Base-by-base conservation (phyloP, 305 asterid species). In the Lippia alba region DNA sequence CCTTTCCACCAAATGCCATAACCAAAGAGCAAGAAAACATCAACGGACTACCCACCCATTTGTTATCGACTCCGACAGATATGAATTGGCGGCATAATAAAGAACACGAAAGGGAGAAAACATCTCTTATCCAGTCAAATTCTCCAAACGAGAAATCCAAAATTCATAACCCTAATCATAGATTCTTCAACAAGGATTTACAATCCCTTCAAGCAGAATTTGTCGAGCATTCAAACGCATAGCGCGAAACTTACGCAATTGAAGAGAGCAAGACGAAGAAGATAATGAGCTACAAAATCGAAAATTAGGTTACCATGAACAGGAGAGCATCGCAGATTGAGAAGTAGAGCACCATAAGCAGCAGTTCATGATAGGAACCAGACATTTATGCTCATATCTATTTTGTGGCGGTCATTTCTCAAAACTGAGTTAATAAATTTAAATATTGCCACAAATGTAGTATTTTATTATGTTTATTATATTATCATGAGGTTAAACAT, bases 241-340 rank as follows among this genome's bases (percentile, higher is more conserved):
- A 19, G 32, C 10, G 45, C 61, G 5, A 49, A 76, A 20, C 20
- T 20, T 55, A 30, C 56, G 6, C 32, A 53, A 6, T 71, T 33
- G 56, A 64, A 64, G 12, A 11, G 24, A 18, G 62, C 50, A 5
- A 30, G 30, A 16, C 12, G 34, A 9, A 3, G 9, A 17, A 6
- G 55, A 18, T 15, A 24, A 48, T 3, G 7, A 14, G 44, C 40
- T 51, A 14, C 15, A 66, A 69, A 11, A 30, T 16, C 8, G 1
- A 48, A n/a, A 48, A 48, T 41, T 56, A 67, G 79, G 80, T 82
- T 78, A 81, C 90, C 74, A 46, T 33, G 81, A 80, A 67, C 74
- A 76, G 70, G 76, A 74, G 77, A 88, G 82, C 90, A 86, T 88
- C 74, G 85, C 81, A 67, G 74, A 56, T 39, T 34, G 70, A 67